These are phyloP conservation scores for Amphicarpaea edgeworthii DNA, from an alignment of 306 rosid genomes.

Conservation along the genomic window DNA sequence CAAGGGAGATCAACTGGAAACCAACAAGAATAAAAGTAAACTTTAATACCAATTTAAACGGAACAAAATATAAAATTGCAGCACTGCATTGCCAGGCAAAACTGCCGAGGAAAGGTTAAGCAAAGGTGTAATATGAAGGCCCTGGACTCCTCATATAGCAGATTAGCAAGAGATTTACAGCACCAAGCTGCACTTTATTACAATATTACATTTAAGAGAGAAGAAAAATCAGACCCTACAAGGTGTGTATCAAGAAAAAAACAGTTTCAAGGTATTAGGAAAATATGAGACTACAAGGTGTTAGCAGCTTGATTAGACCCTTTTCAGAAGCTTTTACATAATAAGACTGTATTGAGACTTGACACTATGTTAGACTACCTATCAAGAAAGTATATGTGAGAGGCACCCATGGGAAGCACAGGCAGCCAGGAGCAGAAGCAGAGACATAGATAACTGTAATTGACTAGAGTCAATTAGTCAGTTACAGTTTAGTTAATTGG, in stretches of 20 bases:
- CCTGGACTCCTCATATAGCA: neutral
- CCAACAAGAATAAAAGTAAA: constrained; percentile 36
- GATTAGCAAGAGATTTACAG: constrained; percentile 27
- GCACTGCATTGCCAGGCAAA: neutral
- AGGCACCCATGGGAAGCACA: no score
- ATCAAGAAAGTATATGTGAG: no score
- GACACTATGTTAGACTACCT: no score
- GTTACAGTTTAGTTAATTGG: no score
- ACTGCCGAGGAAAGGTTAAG: neutral
- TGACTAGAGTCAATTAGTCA: no score
- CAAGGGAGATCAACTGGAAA: constrained; percentile 86
- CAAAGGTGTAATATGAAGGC: neutral
- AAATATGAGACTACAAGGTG: constrained; percentile 25
- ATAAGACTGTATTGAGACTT: constrained; percentile 30
- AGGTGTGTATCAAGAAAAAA: constrained; percentile 12
- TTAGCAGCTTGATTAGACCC: constrained; percentile 26
- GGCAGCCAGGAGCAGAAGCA: no score
- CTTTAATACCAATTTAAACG: constrained; percentile 19
- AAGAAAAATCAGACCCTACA: neutral
- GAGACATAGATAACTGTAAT: no score
- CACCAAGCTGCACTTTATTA: constrained; percentile 10
- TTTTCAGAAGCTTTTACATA: constrained; percentile 5
- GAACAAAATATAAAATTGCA: constrained; percentile 18
- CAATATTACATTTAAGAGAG: constrained; percentile 24
- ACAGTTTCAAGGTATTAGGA: constrained; percentile 7